Evolutionary conservation across 495 filamentous ascomycete genomes (phyloP).

Genomic region (Apiosordaria backusii): DNA sequence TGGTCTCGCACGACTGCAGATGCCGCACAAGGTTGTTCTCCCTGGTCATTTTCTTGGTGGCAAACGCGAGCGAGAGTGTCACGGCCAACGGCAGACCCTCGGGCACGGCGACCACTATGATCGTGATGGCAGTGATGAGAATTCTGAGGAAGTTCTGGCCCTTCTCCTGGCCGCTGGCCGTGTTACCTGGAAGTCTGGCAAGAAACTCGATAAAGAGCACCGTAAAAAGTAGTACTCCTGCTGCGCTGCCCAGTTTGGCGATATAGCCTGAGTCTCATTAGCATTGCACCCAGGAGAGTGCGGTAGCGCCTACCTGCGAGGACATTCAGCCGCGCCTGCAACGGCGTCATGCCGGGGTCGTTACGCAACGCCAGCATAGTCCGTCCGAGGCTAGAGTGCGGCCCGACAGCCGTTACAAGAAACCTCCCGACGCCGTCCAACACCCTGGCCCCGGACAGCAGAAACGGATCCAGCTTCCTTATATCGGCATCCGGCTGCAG

Average conservation of each 20-base stretch:
- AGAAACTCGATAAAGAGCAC: conserved; percentile 86
- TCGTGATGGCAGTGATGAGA: conserved; percentile 86
- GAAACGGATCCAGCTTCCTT: conserved; percentile 80
- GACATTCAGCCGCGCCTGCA: conserved; percentile 80
- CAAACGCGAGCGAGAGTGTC: conserved; percentile 83
- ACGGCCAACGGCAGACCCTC: conserved; percentile 88
- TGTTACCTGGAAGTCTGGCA: conserved; percentile 52
- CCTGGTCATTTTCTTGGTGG: conserved; percentile 85
- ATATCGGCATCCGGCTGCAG: conserved; percentile 60
- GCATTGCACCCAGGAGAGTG: not conserved
- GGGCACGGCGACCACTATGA: conserved; percentile 91
- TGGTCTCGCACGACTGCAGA: conserved; percentile 84
- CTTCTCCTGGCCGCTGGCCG: conserved; percentile 60
- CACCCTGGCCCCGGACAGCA: conserved; percentile 85
- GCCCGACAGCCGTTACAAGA: conserved; percentile 72
- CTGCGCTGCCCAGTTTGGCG: conserved; percentile 66
- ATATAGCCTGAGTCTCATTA: conserved; percentile 51
- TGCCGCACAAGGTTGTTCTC: conserved; percentile 87
- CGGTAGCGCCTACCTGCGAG: conserved; percentile 55
- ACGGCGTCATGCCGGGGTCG: conserved; percentile 77
- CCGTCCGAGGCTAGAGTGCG: conserved; percentile 76
- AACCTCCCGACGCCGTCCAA: conserved; percentile 82
- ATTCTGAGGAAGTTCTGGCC: conserved; percentile 83
- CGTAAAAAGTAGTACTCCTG: conserved; percentile 67
- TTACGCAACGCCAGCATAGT: conserved; percentile 87